Evolutionary conservation across 768 basidiomycete genomes (phyloP).

Genomic region (Termitomyces sp.): DNA sequence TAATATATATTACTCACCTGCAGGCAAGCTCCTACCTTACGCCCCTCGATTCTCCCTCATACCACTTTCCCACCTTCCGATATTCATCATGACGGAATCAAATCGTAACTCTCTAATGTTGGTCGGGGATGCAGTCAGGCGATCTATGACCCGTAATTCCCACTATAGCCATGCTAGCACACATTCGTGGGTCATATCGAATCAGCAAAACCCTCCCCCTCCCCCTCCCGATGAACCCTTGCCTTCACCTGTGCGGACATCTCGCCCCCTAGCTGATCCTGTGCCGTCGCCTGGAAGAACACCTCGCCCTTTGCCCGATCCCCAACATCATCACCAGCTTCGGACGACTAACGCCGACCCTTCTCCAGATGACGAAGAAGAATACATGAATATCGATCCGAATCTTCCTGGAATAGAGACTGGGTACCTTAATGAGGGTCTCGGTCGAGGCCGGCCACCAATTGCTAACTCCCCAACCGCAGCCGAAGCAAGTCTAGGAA

Average conservation of each 20-base stretch:
- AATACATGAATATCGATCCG: slow-evolving; percentile 24
- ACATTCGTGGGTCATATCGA: slow-evolving; percentile 34
- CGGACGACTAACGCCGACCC: slow-evolving; percentile 16
- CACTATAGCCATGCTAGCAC: slow-evolving; percentile 25
- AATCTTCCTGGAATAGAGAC: slow-evolving; percentile 12
- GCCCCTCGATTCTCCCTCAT: not conserved
- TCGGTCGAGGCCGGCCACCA: slow-evolving; percentile 10
- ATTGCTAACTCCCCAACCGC: not conserved
- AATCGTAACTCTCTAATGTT: slow-evolving; percentile 15
- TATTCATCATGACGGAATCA: slow-evolving; percentile 8
- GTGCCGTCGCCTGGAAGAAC: slow-evolving; percentile 22
- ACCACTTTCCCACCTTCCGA: not conserved
- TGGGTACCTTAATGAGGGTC: slow-evolving; percentile 13
- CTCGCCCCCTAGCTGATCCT: slow-evolving; percentile 30
- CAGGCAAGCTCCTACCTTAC: not conserved
- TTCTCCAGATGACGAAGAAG: slow-evolving; percentile 24
- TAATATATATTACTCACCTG: not conserved
- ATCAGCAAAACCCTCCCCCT: slow-evolving; percentile 28
- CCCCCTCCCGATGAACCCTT: slow-evolving; percentile 20
- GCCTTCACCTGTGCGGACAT: slow-evolving; percentile 20
- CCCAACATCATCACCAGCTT: slow-evolving; percentile 15
- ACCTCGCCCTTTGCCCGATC: slow-evolving; percentile 29
- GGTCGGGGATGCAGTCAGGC: slow-evolving; percentile 10
- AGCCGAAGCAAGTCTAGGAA: not conserved
- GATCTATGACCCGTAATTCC: slow-evolving; percentile 17